phyloP scores from a whole-genome alignment of 2,329 filamentous ascomycete genomes.

The Colletotrichum liriopes region DNA sequence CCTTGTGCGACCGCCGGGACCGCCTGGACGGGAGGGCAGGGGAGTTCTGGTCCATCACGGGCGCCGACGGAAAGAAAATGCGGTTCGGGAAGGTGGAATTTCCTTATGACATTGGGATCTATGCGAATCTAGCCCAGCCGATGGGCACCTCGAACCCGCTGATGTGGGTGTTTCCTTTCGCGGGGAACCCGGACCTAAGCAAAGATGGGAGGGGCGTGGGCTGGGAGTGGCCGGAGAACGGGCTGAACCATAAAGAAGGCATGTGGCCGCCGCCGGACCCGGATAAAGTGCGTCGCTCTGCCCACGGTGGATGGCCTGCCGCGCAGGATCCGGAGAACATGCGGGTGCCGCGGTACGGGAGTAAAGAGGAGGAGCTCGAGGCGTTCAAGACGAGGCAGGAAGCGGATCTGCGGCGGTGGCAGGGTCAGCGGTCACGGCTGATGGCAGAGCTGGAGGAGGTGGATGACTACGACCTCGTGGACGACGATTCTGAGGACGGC shows the following conservation, averaged over 20 bases:
- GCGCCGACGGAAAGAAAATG: conserved; percentile 59
- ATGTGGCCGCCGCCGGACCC: conserved; percentile 77
- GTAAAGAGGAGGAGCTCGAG: conserved; percentile 62
- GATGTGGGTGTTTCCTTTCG: conserved; percentile 79
- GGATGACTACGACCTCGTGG: conserved; percentile 64
- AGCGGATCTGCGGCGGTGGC: conserved; percentile 59
- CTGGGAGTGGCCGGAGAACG: conserved; percentile 82
- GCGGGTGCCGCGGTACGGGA: conserved; percentile 53
- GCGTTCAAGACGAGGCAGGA: conserved; percentile 67
- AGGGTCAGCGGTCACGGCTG: conserved; percentile 54
- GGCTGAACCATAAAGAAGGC: conserved; percentile 76
- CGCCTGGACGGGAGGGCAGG: conserved; percentile 54
- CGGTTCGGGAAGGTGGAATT: conserved; percentile 79
- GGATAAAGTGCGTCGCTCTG: conserved; percentile 68
- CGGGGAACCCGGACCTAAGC: conserved; percentile 63
- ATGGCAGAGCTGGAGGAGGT: conserved; percentile 67
- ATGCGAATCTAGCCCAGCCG: conserved; percentile 79
- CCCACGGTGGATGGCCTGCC: conserved; percentile 56
- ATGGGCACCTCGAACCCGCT: conserved; percentile 80
- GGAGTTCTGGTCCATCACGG: conserved; percentile 59
- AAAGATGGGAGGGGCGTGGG: conserved; percentile 59
- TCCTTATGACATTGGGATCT: conserved; percentile 86
- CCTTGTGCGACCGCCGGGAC: conserved; percentile 64
- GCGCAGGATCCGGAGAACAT: conserved; percentile 52
- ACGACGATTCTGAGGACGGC: conserved; percentile 72